Evolutionary conservation across 352 stramenopile species (phyloP).

Genomic region (Globisporangium megalacanthum): DNA sequence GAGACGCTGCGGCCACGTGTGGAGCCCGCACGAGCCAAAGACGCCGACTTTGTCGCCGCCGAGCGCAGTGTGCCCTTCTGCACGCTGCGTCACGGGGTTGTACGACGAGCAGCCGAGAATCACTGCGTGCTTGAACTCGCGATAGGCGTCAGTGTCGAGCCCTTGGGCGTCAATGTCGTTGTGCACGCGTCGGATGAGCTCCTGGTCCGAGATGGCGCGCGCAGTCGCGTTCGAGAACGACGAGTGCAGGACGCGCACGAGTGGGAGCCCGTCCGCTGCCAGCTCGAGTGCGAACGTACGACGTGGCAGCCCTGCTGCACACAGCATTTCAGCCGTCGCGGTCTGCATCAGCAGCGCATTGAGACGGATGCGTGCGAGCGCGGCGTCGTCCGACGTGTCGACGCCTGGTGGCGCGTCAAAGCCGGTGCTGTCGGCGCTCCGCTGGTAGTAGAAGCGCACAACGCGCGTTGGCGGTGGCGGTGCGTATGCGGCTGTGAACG

Average conservation of each 20-base stretch:
- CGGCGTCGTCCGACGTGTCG: constrained; percentile 49
- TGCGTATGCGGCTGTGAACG: constrained; percentile 35
- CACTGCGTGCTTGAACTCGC: constrained; percentile 60
- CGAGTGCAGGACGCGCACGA: constrained; percentile 46
- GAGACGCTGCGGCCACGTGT: constrained; percentile 49
- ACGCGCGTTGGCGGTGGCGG: constrained; percentile 23
- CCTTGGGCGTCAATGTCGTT: constrained; percentile 41
- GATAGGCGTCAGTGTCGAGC: constrained; percentile 21
- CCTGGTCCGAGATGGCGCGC: constrained; percentile 41
- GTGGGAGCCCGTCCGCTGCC: constrained; percentile 33
- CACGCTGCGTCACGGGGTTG: constrained; percentile 39
- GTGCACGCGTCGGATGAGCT: constrained; percentile 49
- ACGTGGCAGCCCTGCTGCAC: constrained; percentile 29
- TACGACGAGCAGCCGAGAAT: constrained; percentile 63
- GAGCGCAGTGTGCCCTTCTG: constrained; percentile 53
- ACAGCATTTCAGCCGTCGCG: constrained; percentile 45
- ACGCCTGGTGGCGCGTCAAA: constrained; percentile 50
- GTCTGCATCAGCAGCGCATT: constrained; percentile 57
- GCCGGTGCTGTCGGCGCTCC: constrained; percentile 32
- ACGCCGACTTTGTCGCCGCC: constrained; percentile 50
- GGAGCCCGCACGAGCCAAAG: constrained; percentile 65
- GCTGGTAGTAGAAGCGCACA: constrained; percentile 71
- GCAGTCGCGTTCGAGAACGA: constrained; percentile 50
- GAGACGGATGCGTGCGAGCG: constrained; percentile 44
- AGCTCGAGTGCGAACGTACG: constrained; percentile 55